Evolutionary conservation across 352 stramenopile species (phyloP), one percentile per base, ranked within the genome.

Genomic region (Discostella stelligera): DNA sequence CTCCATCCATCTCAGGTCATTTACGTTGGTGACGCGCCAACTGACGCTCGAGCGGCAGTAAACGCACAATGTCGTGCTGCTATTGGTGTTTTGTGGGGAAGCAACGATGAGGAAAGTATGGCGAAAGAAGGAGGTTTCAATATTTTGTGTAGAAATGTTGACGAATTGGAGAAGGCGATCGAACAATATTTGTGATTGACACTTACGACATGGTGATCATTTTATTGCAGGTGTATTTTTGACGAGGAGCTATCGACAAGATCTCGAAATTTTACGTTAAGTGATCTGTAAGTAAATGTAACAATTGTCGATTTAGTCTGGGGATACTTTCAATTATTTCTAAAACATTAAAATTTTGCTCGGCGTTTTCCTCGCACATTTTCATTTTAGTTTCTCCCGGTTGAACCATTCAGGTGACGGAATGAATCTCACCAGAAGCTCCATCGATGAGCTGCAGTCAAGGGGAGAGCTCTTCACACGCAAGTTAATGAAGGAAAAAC

Each of bases 21-120:
- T 18, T 94, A 94, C 68, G 72, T 94, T 32, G 90, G 90, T 14
- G 90, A 94, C 66, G 83, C 82, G 32, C 84, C 87, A 0, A 90
- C 77, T 23, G 90, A 94, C 79, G 90, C 77, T n/a, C 66, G 71
- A 49, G 87, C 88, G 23, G 90, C 88, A 20, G 53, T 87, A 11
- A 67, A 70, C 59, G 88, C 90, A 18, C 79, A 83, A 0, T 77
- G 67, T 30, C 85, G 85, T 65, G 65, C 64, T n/a, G 73, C 80
- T 5, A 88, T 93, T 63, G 87, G 85, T 25, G 87, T 93, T 3
- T 54, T 86, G 20, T 93, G 85, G 84, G 87, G 87, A 46, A 85
- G 68, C 61, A 85, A 91, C 68, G 66, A 66, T 44, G 71, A 84
- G 68, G 79, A 89, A 63, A 82, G 53, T n/a, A 58, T 93, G 55